Conservation (phyloP, 2,329 filamentous ascomycete species). For the Pyrenochaeta sp. region DNA sequence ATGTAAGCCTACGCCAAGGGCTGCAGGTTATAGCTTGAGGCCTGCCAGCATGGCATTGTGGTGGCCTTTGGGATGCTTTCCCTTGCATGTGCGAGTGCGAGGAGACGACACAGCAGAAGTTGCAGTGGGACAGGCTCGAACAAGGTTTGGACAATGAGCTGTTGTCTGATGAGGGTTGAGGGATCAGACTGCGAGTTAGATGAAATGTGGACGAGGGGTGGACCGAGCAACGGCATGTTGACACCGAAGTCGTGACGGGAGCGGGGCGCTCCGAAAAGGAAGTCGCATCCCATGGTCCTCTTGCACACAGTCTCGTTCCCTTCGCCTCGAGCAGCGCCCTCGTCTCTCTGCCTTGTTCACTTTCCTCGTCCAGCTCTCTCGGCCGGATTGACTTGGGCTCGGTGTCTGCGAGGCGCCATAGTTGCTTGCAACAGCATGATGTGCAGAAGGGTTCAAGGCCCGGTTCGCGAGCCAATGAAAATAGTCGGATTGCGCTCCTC, state of each 20-base stretch:
- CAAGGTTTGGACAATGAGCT: background rate
- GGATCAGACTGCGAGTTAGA: background rate
- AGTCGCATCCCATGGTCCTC: slow-evolving; percentile 2
- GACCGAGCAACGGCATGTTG: background rate
- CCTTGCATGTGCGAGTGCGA: background rate
- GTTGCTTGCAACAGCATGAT: background rate
- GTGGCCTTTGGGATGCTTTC: background rate
- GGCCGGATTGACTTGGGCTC: no score
- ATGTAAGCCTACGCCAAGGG: no score
- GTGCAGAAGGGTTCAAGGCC: background rate
- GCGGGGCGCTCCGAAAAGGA: slow-evolving; percentile 6
- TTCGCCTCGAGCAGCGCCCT: background rate
- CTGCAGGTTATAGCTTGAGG: background rate
- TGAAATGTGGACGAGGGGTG: background rate
- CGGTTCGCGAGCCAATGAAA: background rate
- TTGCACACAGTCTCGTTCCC: background rate
- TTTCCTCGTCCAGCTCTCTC: no score
- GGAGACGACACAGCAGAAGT: background rate
- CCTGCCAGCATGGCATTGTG: background rate
- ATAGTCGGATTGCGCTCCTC: background rate
- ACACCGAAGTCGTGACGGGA: slow-evolving; percentile 1
- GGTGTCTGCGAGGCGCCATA: background rate
- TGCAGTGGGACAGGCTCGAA: background rate
- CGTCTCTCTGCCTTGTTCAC: no score
- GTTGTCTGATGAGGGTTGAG: background rate